A percentile compares a stretch with the other conserved stretches of the same genome.
Evolutionary conservation across 306 rosid genomes (phyloP).

Genomic region (Malus domestica): ASM211411v1 NC_041791.1:32835001-32835500

Average conservation of each 20-base stretch:
- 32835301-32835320: neutral
- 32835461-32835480: no score
- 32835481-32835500: no score
- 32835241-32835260: slow-evolving; percentile 1
- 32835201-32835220: neutral
- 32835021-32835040: slow-evolving; percentile 54
- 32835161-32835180: slow-evolving; percentile 12
- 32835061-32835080: neutral
- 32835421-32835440: neutral
- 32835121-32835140: slow-evolving; percentile 13
- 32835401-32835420: no score
- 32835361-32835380: neutral
- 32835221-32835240: neutral
- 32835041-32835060: slow-evolving; percentile 27
- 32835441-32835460: no score
- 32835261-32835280: neutral
- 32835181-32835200: neutral
- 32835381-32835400: no score
- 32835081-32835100: slow-evolving; percentile 15
- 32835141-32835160: slow-evolving; percentile 23
- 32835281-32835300: neutral
- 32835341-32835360: neutral
- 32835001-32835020: slow-evolving; percentile 32
- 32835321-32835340: slow-evolving; percentile 1
- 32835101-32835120: slow-evolving; percentile 23